Evolutionary conservation across 495 filamentous ascomycete species (phyloP), one percentile per base, ranked within the genome.

Genomic region (Penicillium verhagenii): DNA sequence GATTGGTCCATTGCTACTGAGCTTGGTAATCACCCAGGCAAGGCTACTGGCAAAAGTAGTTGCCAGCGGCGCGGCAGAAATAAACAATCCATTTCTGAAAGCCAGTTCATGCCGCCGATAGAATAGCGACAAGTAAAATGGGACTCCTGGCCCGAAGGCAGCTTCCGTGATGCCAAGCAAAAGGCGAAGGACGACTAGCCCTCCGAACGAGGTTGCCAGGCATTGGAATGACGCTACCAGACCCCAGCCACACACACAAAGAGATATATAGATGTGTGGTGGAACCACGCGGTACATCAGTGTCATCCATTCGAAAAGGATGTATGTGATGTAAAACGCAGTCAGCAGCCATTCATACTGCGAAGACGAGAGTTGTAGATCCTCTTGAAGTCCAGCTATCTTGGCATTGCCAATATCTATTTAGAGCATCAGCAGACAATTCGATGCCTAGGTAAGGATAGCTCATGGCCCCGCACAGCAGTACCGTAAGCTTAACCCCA

Each of bases 381-480:
- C 89, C 6, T 80, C 71, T 39, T 81, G 77, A 47, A 93, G 75
- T 35, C 88, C 88, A 14, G 88, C 87, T 38, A 93, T 85, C 52
- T 79, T 84, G 8, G 89, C 89, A 69, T 91, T 91, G 54, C 88
- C 88, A 54, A 91, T 90, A 68, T 91, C 87, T 91, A 57, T 4
- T 16, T 25, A 13, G 7, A 5, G 14, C 4, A 23, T 38, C n/a
- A 56, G 38, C 21, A 49, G n/a, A 21, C 1, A 31, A 21, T 3
- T 6, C 11, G 11, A 29, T 9, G 23, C 25, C 18, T 29, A n/a
- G 11, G 10, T n/a, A n/a, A n/a, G n/a, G n/a, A n/a, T 13, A 33
- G 11, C 2, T 13, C 29, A 11, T 10, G 14, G 29, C 29, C 14
- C 11, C 11, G 29, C 29, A 13, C 29, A 33, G 11, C 42, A 45